Conservation (phyloP, 2,329 filamentous ascomycete genomes). For the Didymella segeticola region DNA sequence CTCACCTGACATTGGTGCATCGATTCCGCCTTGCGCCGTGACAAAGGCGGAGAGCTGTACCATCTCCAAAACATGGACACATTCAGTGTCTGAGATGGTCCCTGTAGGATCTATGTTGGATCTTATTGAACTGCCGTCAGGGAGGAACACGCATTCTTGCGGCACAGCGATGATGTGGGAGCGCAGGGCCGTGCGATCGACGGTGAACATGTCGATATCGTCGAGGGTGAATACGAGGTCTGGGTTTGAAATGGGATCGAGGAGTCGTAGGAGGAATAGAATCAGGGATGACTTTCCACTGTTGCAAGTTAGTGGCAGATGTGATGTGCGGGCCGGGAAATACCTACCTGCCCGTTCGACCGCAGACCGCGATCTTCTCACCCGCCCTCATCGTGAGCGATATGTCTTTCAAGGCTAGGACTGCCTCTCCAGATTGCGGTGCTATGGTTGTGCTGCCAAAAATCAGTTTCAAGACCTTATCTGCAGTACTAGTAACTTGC, state of each 20-base stretch:
- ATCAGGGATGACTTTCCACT: conserved; percentile 4
- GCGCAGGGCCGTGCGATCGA: conserved; percentile 3
- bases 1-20: conserved; percentile 1
- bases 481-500: too few species aligned
- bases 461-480: too few species aligned
- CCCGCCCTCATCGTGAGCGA: conserved; percentile 19
- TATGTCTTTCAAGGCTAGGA: conserved; percentile 2
- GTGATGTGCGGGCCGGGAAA: background rate
- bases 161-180: conserved; percentile 19
- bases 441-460: background rate
- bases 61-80: conserved; percentile 25
- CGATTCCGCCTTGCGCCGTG: conserved; percentile 13
- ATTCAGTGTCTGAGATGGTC: conserved; percentile 33
- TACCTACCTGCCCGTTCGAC: conserved; percentile 19
- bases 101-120: conserved; percentile 7
- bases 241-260: background rate
- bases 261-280: background rate
- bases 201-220: background rate
- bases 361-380: conserved; percentile 28
- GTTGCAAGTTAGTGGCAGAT: background rate
- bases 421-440: background rate
- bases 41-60: conserved; percentile 50
- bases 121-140: conserved; percentile 3
- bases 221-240: conserved; percentile 4
- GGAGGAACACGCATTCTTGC: conserved; percentile 19